Evolutionary conservation across 768 basidiomycete species (phyloP).

Genomic region (Pholiota microspora): DNA sequence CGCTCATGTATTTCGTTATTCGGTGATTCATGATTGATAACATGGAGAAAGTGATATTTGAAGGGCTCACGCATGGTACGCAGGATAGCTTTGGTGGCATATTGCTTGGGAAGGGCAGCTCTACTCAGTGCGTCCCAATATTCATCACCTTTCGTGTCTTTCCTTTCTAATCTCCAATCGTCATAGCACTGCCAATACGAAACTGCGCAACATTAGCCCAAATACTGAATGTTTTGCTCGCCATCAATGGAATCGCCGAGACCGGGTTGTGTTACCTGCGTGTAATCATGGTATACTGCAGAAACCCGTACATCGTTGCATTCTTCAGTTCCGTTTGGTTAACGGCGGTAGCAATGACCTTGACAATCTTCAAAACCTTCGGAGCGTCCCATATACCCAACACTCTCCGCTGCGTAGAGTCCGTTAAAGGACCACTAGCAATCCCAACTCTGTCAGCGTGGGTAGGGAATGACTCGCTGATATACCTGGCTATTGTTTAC

Average conservation of each 20-base stretch:
- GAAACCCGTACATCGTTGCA: not conserved
- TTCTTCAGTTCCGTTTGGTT: conserved; percentile 9
- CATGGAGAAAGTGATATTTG: not conserved
- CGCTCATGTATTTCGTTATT: conserved; percentile 4
- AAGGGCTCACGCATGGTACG: not conserved
- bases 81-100: conserved; percentile 1
- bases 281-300: conserved; percentile 8
- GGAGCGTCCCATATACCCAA: not conserved
- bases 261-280: conserved; percentile 12
- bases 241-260: conserved; percentile 3
- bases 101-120: conserved; percentile 6
- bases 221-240: conserved; percentile 2
- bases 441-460: conserved; percentile 1
- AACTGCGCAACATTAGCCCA: not conserved
- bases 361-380: conserved; percentile 5
- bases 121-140: conserved; percentile 7
- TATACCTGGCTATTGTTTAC: conserved; percentile 11
- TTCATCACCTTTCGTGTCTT: not conserved
- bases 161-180: not conserved
- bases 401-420: conserved; percentile 9
- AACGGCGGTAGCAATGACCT: conserved; percentile 6
- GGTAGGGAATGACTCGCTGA: conserved; percentile 2
- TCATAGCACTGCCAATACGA: conserved; percentile 3
- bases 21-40: not conserved
- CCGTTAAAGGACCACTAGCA: conserved; percentile 6